Percentiles rank a stretch among this genome's conserved stretches.
These are phyloP conservation scores for Meyerozyma elateridarum DNA, from an alignment of 1,139 yeast genomes.

Conservation along the genomic window DNA sequence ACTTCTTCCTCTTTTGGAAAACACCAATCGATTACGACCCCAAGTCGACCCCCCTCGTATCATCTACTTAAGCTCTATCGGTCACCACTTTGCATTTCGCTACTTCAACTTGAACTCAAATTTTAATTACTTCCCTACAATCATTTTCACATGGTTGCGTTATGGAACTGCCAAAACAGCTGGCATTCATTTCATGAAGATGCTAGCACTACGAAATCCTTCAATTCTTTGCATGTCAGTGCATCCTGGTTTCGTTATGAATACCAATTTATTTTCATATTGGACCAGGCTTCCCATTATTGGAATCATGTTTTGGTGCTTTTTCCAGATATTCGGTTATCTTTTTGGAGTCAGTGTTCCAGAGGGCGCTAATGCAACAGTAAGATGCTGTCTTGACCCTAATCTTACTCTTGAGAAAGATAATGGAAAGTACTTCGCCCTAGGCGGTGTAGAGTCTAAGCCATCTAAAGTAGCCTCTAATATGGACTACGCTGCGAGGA, in stretches of 20 bases:
- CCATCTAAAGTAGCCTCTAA: constrained; percentile 60
- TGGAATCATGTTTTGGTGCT: constrained; percentile 66
- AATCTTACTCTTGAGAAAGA: constrained; percentile 46
- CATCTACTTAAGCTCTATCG: constrained; percentile 64
- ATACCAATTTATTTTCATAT: constrained; percentile 67
- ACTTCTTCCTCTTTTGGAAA: constrained; percentile 51
- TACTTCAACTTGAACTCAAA: constrained; percentile 47
- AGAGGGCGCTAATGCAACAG: constrained; percentile 64
- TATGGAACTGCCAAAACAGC: constrained; percentile 80
- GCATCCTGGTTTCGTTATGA: constrained; percentile 85
- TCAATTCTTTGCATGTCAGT: constrained; percentile 60
- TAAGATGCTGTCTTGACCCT: constrained; percentile 60
- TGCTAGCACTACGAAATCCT: constrained; percentile 65
- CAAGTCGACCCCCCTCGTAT: constrained; percentile 47
- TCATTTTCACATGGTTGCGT: constrained; percentile 71
- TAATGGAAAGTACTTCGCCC: constrained; percentile 64
- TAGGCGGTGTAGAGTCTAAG: constrained; percentile 50
- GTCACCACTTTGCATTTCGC: constrained; percentile 54
- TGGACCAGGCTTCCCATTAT: constrained; percentile 76
- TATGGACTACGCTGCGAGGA: constrained; percentile 58
- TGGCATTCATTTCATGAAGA: constrained; percentile 68
- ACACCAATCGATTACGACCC: constrained; percentile 16
- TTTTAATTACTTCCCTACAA: constrained; percentile 60
- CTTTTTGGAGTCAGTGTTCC: constrained; percentile 69
- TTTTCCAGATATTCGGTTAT: constrained; percentile 62